Percentiles rank a stretch among this genome's conserved stretches.
Conservation (phyloP, 108 stramenopile genomes). For the Pseudonitzschia multiseries region DNA sequence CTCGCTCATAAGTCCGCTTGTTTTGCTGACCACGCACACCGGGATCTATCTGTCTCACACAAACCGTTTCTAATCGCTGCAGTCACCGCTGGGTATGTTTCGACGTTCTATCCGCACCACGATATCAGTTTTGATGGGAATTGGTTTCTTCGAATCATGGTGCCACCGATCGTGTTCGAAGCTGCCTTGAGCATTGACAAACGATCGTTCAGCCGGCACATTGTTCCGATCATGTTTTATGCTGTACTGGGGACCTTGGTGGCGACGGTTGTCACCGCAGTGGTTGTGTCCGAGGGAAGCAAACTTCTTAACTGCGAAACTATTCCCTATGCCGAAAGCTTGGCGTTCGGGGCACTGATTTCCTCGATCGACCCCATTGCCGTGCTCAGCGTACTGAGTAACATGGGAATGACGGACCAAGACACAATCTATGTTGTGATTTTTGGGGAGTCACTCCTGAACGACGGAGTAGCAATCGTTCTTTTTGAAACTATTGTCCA, state of each 20-base stretch:
- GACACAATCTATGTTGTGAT: constrained; percentile 81
- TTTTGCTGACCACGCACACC: neutral
- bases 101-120: constrained; percentile 71
- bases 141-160: constrained; percentile 86
- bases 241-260: constrained; percentile 81
- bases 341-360: constrained; percentile 86
- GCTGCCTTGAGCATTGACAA: constrained; percentile 87
- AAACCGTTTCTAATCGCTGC: neutral
- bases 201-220: constrained; percentile 66
- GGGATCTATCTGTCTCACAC: neutral
- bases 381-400: constrained; percentile 79
- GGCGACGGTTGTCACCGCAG: constrained; percentile 71
- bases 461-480: constrained; percentile 91
- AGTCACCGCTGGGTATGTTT: constrained; percentile 69
- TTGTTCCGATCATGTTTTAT: constrained; percentile 77
- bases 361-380: constrained; percentile 91
- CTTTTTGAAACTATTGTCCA: constrained; percentile 84
- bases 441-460: constrained; percentile 93
- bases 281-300: constrained; percentile 69
- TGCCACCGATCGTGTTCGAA: constrained; percentile 91
- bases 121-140: constrained; percentile 82
- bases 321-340: constrained; percentile 65
- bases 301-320: constrained; percentile 37
- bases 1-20: neutral
- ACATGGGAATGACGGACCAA: constrained; percentile 78